Evolutionary conservation across 2,329 filamentous ascomycete genomes (phyloP), one percentile per base, ranked within the genome.

Genomic region (Pestalotiopsis sp.): DNA sequence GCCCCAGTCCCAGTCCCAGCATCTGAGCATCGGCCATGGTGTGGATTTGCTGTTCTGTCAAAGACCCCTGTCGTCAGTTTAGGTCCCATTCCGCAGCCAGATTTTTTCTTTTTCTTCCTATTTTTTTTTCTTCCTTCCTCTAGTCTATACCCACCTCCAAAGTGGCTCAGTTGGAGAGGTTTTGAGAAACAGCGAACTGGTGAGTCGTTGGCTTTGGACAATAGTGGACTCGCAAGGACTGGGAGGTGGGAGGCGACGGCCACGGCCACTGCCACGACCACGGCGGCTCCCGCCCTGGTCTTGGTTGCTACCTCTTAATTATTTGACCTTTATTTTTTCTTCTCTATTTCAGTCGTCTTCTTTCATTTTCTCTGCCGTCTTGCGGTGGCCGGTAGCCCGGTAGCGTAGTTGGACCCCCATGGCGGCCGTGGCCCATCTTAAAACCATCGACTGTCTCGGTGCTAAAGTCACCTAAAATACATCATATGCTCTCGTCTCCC

Each of bases 391-490:
- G 23, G 45, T 52, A 52, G 17, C 9, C 17, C 9, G 45, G 45
- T 52, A 52, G 6, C 17, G 25, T 59, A 23, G 27, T 23, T 27
- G 57, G 57, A 11, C 14, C 27, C n/a, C n/a, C 17, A n/a, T 59
- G 23, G 56, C 23, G 23, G 23, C 57, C 57, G 27, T 59, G 14
- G 57, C 57, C 17, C 17, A 59, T n/a, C 14, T 36, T 59, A 36
- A 20, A 39, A 39, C 25, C 52, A n/a, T 38, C 63, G 13, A 66
- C 45, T 49, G 65, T 60, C 52, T 41, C 36, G 27, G 65, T 59
- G 60, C 45, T 56, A 39, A 66, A 57, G 6, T 66, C 23, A 58
- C 64, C 65, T 67, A 67, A 36, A 61, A 67, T 67, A 67, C 65
- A 67, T 67, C 65, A 59, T 67, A 67, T 25, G 25, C 52, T 56